phyloP scores from a whole-genome alignment of 1,139 yeast genomes.

The Lipomyces yarrowii region DNA sequence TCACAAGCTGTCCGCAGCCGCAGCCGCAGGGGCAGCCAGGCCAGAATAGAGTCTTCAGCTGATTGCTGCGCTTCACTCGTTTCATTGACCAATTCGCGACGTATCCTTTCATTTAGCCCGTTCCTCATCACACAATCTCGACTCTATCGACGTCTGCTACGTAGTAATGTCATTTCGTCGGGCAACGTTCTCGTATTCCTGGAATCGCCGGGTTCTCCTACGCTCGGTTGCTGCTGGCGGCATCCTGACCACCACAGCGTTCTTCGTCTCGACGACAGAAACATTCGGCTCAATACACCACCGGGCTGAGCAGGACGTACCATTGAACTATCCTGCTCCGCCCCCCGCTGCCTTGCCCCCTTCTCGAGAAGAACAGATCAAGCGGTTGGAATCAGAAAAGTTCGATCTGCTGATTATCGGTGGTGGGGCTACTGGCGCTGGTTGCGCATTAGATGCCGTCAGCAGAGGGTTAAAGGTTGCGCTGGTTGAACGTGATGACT shows the following conservation, averaged over 20 bases:
- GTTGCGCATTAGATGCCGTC: slow-evolving; percentile 89
- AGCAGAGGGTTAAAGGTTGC: slow-evolving; percentile 91
- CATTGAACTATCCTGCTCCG: slow-evolving; percentile 14
- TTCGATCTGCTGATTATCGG: slow-evolving; percentile 87
- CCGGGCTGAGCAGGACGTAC: slow-evolving; percentile 1
- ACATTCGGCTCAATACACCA: background rate
- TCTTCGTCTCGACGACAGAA: slow-evolving; percentile 1
- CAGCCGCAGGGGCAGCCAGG: background rate
- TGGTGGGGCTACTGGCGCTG: slow-evolving; percentile 96
- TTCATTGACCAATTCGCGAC: background rate
- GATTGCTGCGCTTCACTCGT: background rate
- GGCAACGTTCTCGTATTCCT: background rate
- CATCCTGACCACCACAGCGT: slow-evolving; percentile 1
- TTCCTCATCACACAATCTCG: background rate
- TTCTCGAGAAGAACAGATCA: slow-evolving; percentile 26
- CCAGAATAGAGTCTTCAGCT: background rate
- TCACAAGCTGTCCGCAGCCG: background rate
- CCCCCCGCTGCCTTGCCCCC: slow-evolving; percentile 28
- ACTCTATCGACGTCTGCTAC: background rate
- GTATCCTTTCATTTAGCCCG: background rate
- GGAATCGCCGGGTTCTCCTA: background rate
- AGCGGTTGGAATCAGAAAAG: slow-evolving; percentile 40
- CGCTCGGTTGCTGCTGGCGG: slow-evolving; percentile 6
- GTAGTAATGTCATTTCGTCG: background rate
- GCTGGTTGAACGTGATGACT: slow-evolving; percentile 82